Conservation (phyloP, 2,329 filamentous ascomycete genomes). For the Pseudophaeomoniella oleicola region DNA sequence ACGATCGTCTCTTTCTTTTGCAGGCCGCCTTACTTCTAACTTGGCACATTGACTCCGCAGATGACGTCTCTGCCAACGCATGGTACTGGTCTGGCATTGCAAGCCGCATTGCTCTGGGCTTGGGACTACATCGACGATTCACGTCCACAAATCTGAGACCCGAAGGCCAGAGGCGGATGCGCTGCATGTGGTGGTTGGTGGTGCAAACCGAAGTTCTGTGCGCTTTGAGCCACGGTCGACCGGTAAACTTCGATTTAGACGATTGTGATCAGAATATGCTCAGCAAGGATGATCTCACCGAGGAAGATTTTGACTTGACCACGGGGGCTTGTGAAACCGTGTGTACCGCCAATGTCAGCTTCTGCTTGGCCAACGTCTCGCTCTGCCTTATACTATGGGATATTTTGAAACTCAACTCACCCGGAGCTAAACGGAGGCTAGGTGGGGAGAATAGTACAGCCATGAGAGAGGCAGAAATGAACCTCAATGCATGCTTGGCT, state of each 20-base stretch:
- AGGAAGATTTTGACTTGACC: neutral
- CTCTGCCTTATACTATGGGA: too few species aligned
- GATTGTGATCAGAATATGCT: constrained; percentile 4
- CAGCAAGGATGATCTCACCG: constrained; percentile 3
- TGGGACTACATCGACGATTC: constrained; percentile 13
- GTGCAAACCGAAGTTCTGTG: constrained; percentile 2
- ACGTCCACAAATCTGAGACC: neutral
- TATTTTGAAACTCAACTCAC: too few species aligned
- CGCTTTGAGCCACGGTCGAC: constrained; percentile 3
- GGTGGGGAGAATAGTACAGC: too few species aligned
- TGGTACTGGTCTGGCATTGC: constrained; percentile 16
- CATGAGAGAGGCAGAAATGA: too few species aligned
- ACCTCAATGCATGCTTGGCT: too few species aligned
- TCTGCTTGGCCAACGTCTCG: too few species aligned
- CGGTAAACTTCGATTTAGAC: constrained; percentile 3
- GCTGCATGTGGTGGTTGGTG: constrained; percentile 4
- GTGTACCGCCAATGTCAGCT: neutral
- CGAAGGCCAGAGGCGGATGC: constrained; percentile 1
- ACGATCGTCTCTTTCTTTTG: constrained; percentile 12
- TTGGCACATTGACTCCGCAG: constrained; percentile 13
- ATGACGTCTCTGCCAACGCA: constrained; percentile 10
- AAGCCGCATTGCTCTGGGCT: constrained; percentile 14
- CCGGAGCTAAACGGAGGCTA: too few species aligned
- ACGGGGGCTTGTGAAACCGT: neutral
- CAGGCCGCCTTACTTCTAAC: constrained; percentile 16